These are phyloP conservation scores for Coemansia sp. DNA, from an alignment of 192 early-diverging fungal species.

Conservation along the genomic window DNA sequence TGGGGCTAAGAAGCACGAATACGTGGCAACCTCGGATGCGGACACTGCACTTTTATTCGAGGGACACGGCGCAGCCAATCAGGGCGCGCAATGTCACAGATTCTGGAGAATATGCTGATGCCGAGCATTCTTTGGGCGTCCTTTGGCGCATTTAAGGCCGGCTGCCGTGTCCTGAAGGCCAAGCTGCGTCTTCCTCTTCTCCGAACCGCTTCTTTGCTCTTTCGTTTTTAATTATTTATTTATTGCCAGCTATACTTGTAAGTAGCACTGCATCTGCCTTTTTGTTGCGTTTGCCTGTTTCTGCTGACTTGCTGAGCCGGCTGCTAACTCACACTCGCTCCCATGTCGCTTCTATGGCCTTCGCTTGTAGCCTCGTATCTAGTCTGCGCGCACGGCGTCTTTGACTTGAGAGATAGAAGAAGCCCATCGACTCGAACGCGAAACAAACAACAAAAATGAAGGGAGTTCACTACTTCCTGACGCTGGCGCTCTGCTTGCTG, in stretches of 20 bases:
- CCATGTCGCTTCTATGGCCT: not conserved
- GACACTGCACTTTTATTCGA: constrained; percentile 35
- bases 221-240: constrained; percentile 8
- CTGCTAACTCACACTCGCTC: constrained; percentile 4
- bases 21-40: too few species aligned
- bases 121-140: constrained; percentile 5
- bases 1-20: too few species aligned
- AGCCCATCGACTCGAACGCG: not conserved
- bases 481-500: constrained; percentile 49
- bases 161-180: not conserved
- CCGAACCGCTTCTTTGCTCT: constrained; percentile 14
- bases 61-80: constrained; percentile 31
- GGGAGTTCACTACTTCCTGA: constrained; percentile 48
- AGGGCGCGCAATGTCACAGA: constrained; percentile 35
- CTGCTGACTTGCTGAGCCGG: too few species aligned
- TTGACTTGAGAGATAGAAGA: constrained; percentile 3
- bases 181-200: constrained; percentile 1
- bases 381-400: constrained; percentile 1
- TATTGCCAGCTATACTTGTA: constrained; percentile 6
- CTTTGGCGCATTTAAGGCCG: constrained; percentile 26
- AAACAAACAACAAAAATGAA: constrained; percentile 24
- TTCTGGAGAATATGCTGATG: constrained; percentile 1
- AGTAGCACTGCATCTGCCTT: not conserved
- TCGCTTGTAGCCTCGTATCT: constrained; percentile 1
- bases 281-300: too few species aligned